These are phyloP conservation scores for Juglanconis oblonga DNA, from an alignment of 2,329 filamentous ascomycete species.

Conservation along the genomic window DNA sequence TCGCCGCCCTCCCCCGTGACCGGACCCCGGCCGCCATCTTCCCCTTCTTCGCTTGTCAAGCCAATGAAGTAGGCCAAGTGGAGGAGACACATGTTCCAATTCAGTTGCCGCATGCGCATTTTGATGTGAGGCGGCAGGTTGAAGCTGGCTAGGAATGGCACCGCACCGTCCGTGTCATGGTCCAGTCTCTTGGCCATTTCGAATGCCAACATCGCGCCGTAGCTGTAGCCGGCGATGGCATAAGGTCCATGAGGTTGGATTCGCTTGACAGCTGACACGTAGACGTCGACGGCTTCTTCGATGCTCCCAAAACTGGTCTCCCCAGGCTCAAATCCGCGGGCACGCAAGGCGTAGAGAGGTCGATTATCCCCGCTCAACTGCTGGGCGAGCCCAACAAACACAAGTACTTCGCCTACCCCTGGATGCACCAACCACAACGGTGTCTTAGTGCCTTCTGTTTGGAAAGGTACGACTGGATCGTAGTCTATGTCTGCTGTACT, in stretches of 20 bases:
- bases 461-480: constrained; percentile 36
- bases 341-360: constrained; percentile 44
- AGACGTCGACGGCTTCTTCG: constrained; percentile 37
- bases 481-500: no score
- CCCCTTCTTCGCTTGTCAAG: no score
- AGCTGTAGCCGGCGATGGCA: constrained; percentile 49
- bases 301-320: constrained; percentile 36
- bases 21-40: no score
- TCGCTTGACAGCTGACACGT: constrained; percentile 35
- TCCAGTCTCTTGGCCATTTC: constrained; percentile 44
- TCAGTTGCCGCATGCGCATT: constrained; percentile 35
- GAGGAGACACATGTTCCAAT: constrained; percentile 36
- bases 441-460: constrained; percentile 27
- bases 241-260: constrained; percentile 51
- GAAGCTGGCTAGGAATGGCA: constrained; percentile 42
- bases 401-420: constrained; percentile 39
- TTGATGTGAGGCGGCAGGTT: constrained; percentile 50
- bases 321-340: constrained; percentile 38
- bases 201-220: constrained; percentile 48
- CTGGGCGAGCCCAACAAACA: constrained; percentile 36
- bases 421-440: constrained; percentile 41
- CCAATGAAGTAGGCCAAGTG: constrained; percentile 39
- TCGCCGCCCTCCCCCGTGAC: constrained; percentile 21
- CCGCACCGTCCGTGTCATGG: constrained; percentile 33
- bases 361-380: constrained; percentile 33